Percentiles rank a stretch among this genome's conserved stretches.
phyloP scores from a whole-genome alignment of 2,329 filamentous ascomycete genomes.

The Clonostachys rosea region DNA sequence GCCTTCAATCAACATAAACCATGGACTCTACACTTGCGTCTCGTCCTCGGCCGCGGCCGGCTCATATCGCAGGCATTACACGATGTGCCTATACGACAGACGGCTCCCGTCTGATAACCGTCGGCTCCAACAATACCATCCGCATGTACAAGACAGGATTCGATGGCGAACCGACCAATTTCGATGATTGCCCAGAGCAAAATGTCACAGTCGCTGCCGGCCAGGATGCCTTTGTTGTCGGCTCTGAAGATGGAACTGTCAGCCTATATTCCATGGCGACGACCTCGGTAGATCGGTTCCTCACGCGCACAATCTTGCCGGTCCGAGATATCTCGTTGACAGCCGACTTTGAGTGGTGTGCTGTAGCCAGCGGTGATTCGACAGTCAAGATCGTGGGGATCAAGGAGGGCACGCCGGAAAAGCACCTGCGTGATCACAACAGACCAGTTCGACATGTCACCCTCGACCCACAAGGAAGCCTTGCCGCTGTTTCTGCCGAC shows the following conservation, averaged over 20 bases:
- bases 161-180: conserved; percentile 85
- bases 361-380: conserved; percentile 94
- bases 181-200: conserved; percentile 86
- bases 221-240: conserved; percentile 80
- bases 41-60: conserved; percentile 60
- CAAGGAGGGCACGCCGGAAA: conserved; percentile 70
- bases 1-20: background rate
- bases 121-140: conserved; percentile 89
- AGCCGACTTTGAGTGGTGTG: conserved; percentile 78
- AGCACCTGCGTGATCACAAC: conserved; percentile 76
- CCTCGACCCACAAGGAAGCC: conserved; percentile 76
- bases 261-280: conserved; percentile 82
- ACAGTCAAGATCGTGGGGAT: conserved; percentile 86
- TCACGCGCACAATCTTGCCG: conserved; percentile 80
- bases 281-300: conserved; percentile 71
- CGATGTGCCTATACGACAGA: conserved; percentile 87
- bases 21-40: conserved; percentile 25
- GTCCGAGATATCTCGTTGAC: conserved; percentile 83
- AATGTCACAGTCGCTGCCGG: conserved; percentile 75
- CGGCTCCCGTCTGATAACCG: conserved; percentile 81
- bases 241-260: conserved; percentile 93
- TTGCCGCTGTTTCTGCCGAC: conserved; percentile 76
- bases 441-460: conserved; percentile 88
- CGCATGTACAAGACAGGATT: conserved; percentile 89
- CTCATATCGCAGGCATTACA: conserved; percentile 80